phyloP scores from a whole-genome alignment of 2,329 filamentous ascomycete genomes.

The Fusarium pseudocircinatum region DNA sequence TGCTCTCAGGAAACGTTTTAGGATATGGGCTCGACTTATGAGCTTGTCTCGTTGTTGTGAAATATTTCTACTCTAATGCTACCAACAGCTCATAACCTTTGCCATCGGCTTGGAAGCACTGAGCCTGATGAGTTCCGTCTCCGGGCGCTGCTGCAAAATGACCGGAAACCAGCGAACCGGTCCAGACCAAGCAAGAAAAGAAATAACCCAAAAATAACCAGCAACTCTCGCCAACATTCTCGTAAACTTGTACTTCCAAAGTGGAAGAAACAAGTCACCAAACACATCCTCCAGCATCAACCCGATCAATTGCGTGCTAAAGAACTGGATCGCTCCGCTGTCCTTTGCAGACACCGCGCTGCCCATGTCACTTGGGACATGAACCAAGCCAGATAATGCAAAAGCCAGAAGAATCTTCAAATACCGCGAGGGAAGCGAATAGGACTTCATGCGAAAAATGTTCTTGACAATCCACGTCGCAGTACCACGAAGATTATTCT shows the following conservation, averaged over 20 bases:
- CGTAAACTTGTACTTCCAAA: constrained; percentile 15
- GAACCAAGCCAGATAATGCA: constrained; percentile 24
- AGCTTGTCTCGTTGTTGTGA: neutral
- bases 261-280: constrained; percentile 18
- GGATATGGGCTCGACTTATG: neutral
- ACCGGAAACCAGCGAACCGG: constrained; percentile 36
- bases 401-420: constrained; percentile 33
- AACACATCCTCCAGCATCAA: constrained; percentile 30
- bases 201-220: constrained; percentile 34
- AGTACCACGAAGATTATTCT: constrained; percentile 29
- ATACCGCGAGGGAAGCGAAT: constrained; percentile 15
- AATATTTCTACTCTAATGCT: neutral
- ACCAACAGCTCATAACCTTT: neutral
- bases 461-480: constrained; percentile 34
- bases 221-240: neutral
- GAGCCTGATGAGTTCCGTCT: constrained; percentile 23
- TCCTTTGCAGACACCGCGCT: constrained; percentile 22
- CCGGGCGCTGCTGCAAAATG: constrained; percentile 19
- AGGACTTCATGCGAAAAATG: constrained; percentile 21
- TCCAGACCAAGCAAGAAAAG: constrained; percentile 35
- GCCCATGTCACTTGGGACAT: constrained; percentile 33
- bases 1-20: neutral
- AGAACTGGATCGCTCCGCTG: constrained; percentile 32
- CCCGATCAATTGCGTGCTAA: constrained; percentile 25
- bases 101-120: constrained; percentile 21